Evolutionary conservation across 306 rosid species (phyloP).

Genomic region (Dryas octopetala): DNA sequence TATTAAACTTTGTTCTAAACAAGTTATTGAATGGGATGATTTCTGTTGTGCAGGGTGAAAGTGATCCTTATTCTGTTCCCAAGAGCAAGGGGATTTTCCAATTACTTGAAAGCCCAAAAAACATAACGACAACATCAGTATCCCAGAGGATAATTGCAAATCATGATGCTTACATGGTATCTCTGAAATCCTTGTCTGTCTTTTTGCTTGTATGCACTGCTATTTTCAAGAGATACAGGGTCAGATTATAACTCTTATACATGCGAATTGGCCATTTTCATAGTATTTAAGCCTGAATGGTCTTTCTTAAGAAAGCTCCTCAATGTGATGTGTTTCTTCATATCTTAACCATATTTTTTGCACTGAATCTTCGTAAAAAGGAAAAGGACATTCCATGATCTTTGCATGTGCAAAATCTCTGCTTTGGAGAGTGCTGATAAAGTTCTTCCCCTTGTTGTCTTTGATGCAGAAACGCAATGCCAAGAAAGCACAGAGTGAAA

Average conservation of each 20-base stretch:
- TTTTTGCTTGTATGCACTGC: not conserved
- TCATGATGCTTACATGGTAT: constrained; percentile 87
- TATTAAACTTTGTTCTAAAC: not conserved
- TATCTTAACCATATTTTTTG: not conserved
- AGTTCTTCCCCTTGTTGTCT: not conserved
- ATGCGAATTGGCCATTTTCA: not conserved
- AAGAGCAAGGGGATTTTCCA: constrained; percentile 81
- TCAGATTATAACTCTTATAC: not conserved
- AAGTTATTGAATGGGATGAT: constrained; percentile 14
- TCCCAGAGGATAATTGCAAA: constrained; percentile 91
- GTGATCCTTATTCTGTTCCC: constrained; percentile 77
- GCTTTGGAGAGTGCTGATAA: not conserved
- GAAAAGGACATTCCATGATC: not conserved
- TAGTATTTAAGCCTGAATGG: too few species aligned
- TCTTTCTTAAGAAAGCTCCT: not conserved
- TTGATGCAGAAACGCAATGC: constrained; percentile 87
- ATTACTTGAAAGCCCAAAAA: constrained; percentile 84
- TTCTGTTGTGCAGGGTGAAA: constrained; percentile 51
- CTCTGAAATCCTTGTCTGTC: constrained; percentile 6
- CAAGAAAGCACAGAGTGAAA: constrained; percentile 71
- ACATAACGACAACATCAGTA: constrained; percentile 70
- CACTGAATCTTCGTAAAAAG: not conserved
- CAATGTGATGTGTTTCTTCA: not conserved
- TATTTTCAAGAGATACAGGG: not conserved
- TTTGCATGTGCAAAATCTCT: not conserved